Evolutionary conservation across 2,329 filamentous ascomycete species (phyloP).

Genomic region (Botrytis sinoallii): DNA sequence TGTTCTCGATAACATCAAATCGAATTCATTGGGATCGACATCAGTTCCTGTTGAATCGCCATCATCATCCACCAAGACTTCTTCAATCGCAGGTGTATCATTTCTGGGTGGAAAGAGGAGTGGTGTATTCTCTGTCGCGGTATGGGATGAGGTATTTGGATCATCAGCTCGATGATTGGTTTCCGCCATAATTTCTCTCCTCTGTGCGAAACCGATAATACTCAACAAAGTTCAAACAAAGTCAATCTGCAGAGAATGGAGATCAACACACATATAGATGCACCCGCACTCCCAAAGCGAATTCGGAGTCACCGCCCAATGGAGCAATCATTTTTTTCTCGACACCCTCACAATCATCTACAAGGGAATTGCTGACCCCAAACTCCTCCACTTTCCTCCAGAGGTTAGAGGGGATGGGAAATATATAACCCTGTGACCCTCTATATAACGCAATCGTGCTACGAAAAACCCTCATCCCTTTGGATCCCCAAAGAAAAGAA

Average conservation of each 20-base stretch:
- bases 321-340: background rate
- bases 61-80: slow-evolving; percentile 21
- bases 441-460: background rate
- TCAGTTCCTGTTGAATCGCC: slow-evolving; percentile 41
- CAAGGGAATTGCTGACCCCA: background rate
- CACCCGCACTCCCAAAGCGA: background rate
- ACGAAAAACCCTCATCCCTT: background rate
- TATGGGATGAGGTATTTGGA: background rate
- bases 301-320: background rate
- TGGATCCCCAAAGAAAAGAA: background rate
- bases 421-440: slow-evolving; percentile 1
- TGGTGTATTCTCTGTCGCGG: slow-evolving; percentile 14
- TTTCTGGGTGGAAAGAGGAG: slow-evolving; percentile 20
- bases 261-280: background rate
- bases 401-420: background rate
- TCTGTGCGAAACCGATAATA: background rate
- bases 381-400: background rate
- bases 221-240: background rate
- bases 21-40: slow-evolving; percentile 36
- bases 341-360: background rate
- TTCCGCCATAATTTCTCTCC: background rate
- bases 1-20: slow-evolving; percentile 32
- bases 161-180: background rate
- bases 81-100: slow-evolving; percentile 18
- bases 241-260: background rate